A percentile compares a stretch with the other conserved stretches of the same genome.
Conservation (phyloP, 257 asterid species). For the Solanum chilense region DNA sequence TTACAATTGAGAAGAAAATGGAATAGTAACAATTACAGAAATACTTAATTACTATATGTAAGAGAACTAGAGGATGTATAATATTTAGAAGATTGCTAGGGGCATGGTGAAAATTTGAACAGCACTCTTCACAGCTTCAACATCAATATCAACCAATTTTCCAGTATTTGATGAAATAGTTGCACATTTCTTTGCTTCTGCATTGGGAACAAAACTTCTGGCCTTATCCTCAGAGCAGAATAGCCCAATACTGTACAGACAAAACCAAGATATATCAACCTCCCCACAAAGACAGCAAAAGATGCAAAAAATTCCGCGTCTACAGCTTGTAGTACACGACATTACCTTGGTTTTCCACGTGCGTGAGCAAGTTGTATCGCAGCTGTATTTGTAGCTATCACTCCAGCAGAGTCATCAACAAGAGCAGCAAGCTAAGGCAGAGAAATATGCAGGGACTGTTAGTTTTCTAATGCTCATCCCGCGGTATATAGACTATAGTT, state of each 20-base stretch:
- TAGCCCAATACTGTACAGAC: conserved; percentile 46
- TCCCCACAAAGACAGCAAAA: neutral
- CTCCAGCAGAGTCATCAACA: conserved; percentile 77
- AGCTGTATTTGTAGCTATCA: conserved; percentile 70
- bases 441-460: neutral
- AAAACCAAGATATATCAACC: neutral
- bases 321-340: neutral
- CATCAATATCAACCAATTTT: conserved; percentile 56
- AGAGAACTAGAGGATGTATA: neutral
- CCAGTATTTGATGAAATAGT: conserved; percentile 66
- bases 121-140: conserved; percentile 56
- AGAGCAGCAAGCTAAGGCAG: conserved; percentile 64
- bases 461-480: neutral
- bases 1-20: neutral
- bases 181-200: conserved; percentile 61
- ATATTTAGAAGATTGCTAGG: conserved; percentile 17
- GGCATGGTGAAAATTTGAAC: conserved; percentile 60
- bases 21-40: neutral
- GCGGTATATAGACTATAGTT: neutral
- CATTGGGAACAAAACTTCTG: conserved; percentile 45
- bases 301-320: neutral
- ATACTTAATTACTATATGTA: neutral
- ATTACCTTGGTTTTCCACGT: conserved; percentile 76
- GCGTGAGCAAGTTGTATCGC: conserved; percentile 79
- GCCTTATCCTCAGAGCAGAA: conserved; percentile 68